Conservation (phyloP, 1,139 yeast species). For the Taphrina deformans region DNA sequence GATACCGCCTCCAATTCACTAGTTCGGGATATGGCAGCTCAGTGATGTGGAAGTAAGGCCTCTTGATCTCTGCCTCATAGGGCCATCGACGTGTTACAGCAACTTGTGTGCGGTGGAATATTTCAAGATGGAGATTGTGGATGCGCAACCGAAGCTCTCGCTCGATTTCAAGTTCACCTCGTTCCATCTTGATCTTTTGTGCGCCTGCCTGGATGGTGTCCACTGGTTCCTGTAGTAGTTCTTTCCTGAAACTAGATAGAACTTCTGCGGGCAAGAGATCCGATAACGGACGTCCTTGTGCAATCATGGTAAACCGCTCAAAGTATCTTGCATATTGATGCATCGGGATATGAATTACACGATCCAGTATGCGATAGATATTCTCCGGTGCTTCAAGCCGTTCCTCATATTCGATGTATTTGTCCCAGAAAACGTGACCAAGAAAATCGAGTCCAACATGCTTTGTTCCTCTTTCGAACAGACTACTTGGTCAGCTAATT, state of each 20-base stretch:
- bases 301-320: conserved; percentile 44
- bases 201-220: conserved; percentile 41
- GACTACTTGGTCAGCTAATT: conserved; percentile 38
- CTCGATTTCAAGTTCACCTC: conserved; percentile 41
- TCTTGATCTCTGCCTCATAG: conserved; percentile 58
- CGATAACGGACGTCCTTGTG: conserved; percentile 41
- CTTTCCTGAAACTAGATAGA: conserved; percentile 43
- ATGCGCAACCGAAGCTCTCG: conserved; percentile 44
- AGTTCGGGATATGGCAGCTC: conserved; percentile 53
- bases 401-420: conserved; percentile 61
- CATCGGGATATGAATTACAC: conserved; percentile 67
- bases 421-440: conserved; percentile 72
- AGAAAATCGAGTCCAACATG: conserved; percentile 72
- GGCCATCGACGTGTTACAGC: conserved; percentile 62
- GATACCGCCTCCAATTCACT: conserved; percentile 60
- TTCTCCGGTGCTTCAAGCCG: conserved; percentile 48
- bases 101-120: conserved; percentile 62
- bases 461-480: conserved; percentile 63
- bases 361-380: conserved; percentile 54
- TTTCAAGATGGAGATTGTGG: conserved; percentile 47
- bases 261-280: conserved; percentile 41
- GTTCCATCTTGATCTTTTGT: conserved; percentile 36
- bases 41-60: conserved; percentile 56
- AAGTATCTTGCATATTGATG: conserved; percentile 69
- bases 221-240: conserved; percentile 37